Evolutionary conservation across 805 yeast species (phyloP).

Genomic region (Candida quercuum): DNA sequence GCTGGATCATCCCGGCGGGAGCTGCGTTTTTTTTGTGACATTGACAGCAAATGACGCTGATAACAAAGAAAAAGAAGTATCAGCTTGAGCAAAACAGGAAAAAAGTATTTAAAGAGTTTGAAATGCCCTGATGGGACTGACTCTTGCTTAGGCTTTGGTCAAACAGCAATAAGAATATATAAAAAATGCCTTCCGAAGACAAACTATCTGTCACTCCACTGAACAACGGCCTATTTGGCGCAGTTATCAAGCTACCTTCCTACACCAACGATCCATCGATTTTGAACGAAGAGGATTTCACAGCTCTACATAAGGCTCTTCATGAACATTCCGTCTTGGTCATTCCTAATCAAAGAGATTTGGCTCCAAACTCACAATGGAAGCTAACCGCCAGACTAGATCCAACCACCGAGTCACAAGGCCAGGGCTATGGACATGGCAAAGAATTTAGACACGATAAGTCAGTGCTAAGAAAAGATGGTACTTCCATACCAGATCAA

Average conservation of each 20-base stretch:
- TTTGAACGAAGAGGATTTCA: constrained; percentile 62
- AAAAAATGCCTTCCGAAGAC: constrained; percentile 1
- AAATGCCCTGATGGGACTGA: not conserved
- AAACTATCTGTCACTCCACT: constrained; percentile 11
- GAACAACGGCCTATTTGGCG: constrained; percentile 55
- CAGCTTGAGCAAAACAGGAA: not conserved
- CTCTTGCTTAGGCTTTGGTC: not conserved
- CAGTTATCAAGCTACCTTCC: constrained; percentile 55
- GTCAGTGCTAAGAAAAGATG: constrained; percentile 75
- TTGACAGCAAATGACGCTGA: not conserved
- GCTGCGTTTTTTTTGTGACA: not conserved
- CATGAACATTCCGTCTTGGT: constrained; percentile 67
- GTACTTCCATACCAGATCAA: constrained; percentile 69
- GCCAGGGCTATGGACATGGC: constrained; percentile 78
- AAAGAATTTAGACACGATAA: constrained; percentile 62
- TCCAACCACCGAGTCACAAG: constrained; percentile 47
- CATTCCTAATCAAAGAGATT: constrained; percentile 63
- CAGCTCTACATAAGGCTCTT: constrained; percentile 54
- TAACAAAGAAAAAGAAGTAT: not conserved
- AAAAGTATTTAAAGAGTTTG: not conserved
- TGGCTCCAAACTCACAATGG: constrained; percentile 73
- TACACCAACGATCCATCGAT: constrained; percentile 67
- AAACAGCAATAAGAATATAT: not conserved
- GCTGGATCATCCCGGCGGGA: too few species aligned
- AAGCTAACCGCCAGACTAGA: constrained; percentile 73